Evolutionary conservation across 2,329 filamentous ascomycete genomes (phyloP).

Genomic region (Beauveria bassiana): DNA sequence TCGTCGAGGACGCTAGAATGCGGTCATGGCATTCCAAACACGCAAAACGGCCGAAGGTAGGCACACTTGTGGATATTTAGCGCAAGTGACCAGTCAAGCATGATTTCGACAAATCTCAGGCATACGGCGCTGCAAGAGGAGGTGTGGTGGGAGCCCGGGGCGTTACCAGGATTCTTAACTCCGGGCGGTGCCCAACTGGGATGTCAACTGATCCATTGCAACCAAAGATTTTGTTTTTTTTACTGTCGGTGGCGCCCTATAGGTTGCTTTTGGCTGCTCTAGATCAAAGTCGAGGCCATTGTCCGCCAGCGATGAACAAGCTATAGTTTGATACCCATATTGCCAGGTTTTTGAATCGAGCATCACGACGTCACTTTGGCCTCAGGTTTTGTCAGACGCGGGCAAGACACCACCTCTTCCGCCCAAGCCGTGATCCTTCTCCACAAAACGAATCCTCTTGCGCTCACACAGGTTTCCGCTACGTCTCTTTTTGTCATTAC

Average conservation of each 20-base stretch:
- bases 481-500: background rate
- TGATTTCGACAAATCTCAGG: too few species aligned
- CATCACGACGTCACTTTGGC: conserved; percentile 2
- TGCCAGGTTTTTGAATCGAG: background rate
- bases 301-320: background rate
- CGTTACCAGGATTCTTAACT: too few species aligned
- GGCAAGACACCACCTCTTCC: background rate
- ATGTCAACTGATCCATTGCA: too few species aligned
- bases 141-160: too few species aligned
- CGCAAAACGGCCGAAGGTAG: too few species aligned
- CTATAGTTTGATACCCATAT: conserved; percentile 6
- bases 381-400: background rate
- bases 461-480: background rate
- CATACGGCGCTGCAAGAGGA: too few species aligned
- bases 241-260: background rate
- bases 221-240: too few species aligned
- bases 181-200: too few species aligned
- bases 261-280: background rate
- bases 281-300: background rate
- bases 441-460: background rate
- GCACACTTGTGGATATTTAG: too few species aligned
- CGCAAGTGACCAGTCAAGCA: too few species aligned
- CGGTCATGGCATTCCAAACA: too few species aligned
- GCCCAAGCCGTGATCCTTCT: background rate
- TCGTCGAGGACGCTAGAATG: too few species aligned